A percentile compares a stretch with the other conserved stretches of the same genome.
Evolutionary conservation across 371 early-diverging fungal species (phyloP).

Genomic region (Chytridium lagenaria): DNA sequence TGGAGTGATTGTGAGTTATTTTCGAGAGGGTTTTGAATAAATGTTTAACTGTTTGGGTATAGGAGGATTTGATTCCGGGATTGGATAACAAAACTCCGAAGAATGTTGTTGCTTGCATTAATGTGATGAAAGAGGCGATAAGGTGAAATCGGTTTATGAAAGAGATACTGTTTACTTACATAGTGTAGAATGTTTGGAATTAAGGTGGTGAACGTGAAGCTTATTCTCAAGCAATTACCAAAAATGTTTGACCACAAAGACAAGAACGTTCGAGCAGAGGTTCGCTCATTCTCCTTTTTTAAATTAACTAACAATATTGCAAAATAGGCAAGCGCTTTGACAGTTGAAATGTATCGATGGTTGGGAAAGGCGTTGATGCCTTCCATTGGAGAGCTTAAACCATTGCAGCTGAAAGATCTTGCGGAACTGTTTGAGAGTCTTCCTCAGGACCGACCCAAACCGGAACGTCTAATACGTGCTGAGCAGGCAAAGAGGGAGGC

Average conservation of each 20-base stretch:
- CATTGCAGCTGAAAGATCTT: conserved; percentile 79
- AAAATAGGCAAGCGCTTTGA: conserved; percentile 65
- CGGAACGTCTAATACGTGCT: conserved; percentile 77
- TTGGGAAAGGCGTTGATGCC: conserved; percentile 72
- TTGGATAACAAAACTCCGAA: conserved; percentile 91
- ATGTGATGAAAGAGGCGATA: conserved; percentile 75
- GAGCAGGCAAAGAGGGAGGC: conserved; percentile 69
- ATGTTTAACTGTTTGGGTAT: conserved; percentile 14
- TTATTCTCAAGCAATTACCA: conserved; percentile 81
- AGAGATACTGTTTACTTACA: background rate
- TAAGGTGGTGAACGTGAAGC: conserved; percentile 79
- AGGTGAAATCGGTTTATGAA: conserved; percentile 46
- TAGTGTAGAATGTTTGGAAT: conserved; percentile 72
- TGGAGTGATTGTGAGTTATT: conserved; percentile 74
- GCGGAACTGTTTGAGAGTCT: conserved; percentile 79
- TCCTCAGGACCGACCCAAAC: conserved; percentile 69
- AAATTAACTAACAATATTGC: background rate
- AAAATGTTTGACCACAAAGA: conserved; percentile 93
- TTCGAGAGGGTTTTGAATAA: background rate
- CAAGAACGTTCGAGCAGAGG: conserved; percentile 90
- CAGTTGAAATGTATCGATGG: conserved; percentile 83
- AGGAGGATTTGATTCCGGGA: conserved; percentile 81
- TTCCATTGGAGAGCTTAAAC: conserved; percentile 70
- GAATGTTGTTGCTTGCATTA: conserved; percentile 78
- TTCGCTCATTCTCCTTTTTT: too few relatives aligned